phyloP scores from a whole-genome alignment of 1,284 basidiomycete genomes.

The Ceratobasidium sp. region DNA sequence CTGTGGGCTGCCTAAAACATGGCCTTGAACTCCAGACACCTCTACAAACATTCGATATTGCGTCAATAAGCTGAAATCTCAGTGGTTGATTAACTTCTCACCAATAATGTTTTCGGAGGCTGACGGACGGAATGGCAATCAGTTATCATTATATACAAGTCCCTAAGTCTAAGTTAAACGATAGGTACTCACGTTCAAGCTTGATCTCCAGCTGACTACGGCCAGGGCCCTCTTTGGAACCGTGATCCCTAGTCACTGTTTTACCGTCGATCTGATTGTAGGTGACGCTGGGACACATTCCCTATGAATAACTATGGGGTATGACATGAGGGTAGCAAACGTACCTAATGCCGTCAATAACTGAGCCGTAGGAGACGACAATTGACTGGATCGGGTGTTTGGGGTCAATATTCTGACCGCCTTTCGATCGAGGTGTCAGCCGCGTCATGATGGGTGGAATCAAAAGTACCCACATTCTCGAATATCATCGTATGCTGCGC shows the following conservation, averaged over 20 bases:
- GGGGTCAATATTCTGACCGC: neutral
- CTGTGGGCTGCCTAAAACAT: neutral
- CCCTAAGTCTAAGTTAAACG: neutral
- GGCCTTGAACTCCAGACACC: neutral
- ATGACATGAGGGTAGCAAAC: neutral
- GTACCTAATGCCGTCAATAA: neutral
- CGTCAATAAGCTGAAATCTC: neutral
- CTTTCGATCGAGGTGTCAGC: neutral
- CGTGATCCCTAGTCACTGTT: neutral
- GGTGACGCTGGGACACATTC: neutral
- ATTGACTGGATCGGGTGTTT: neutral
- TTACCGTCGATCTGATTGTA: neutral
- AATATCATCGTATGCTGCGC: neutral
- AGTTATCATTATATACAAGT: neutral
- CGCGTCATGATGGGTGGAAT: neutral
- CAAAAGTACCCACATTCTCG: neutral
- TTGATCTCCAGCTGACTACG: neutral
- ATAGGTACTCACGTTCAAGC: neutral
- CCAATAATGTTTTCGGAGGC: constrained; percentile 3
- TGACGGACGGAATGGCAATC: neutral
- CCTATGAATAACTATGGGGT: neutral
- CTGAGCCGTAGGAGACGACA: neutral
- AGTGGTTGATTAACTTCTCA: neutral
- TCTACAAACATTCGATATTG: neutral
- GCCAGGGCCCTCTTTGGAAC: neutral